Evolutionary conservation across 441 rosid species (phyloP).

Genomic region (Euphorbia corollata): DNA sequence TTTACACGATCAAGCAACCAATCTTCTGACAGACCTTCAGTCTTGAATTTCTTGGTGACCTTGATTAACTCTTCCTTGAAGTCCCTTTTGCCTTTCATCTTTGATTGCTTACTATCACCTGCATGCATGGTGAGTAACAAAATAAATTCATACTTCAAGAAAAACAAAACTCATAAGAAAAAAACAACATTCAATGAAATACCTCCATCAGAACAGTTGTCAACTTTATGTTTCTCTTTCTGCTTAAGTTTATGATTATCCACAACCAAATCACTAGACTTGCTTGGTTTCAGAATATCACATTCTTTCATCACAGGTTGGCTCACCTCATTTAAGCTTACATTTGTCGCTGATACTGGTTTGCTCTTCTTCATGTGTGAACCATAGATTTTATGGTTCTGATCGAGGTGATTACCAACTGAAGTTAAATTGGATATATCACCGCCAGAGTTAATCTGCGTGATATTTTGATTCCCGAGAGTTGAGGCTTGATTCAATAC

Average conservation of each 20-base stretch:
- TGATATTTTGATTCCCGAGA: conserved; percentile 38
- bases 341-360: conserved; percentile 26
- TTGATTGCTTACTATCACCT: conserved; percentile 52
- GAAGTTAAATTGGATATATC: conserved; percentile 19
- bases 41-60: conserved; percentile 59
- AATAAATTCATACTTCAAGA: conserved; percentile 23
- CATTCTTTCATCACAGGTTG: conserved; percentile 35
- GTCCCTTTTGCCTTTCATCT: conserved; percentile 53
- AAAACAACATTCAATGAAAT: conserved; percentile 28
- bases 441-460: conserved; percentile 34
- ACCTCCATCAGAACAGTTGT: conserved; percentile 65
- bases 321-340: conserved; percentile 33
- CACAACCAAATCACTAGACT: conserved; percentile 30
- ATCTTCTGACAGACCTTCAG: conserved; percentile 44
- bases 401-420: conserved; percentile 29
- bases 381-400: conserved; percentile 24
- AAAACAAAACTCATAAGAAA: conserved; percentile 16
- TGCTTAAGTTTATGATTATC: conserved; percentile 50
- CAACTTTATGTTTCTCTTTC: conserved; percentile 57
- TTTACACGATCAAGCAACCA: conserved; percentile 35
- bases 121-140: conserved; percentile 25
- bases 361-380: conserved; percentile 36
- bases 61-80: conserved; percentile 39
- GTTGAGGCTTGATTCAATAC: conserved; percentile 42
- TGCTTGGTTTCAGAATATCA: conserved; percentile 29